Evolutionary conservation across 768 basidiomycete species (phyloP), one percentile per base, ranked within the genome.

Genomic region (Leccinellum rugosiceps): DNA sequence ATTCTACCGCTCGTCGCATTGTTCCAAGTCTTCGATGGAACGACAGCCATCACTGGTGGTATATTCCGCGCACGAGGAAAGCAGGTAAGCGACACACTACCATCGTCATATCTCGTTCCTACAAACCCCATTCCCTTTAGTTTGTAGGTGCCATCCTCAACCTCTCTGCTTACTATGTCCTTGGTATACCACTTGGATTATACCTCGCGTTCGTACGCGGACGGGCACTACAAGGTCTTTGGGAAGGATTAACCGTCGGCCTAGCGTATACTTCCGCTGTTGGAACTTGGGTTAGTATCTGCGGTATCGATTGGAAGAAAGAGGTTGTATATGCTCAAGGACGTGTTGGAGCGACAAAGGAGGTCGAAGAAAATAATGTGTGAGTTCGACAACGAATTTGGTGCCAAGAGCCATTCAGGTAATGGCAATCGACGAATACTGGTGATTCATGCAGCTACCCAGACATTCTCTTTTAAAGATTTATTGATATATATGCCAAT

Each of bases 11-110:
- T 90, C 9, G 84, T 96, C 4, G 84, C 87, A 7, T 75, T 90
- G 25, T 90, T 87, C 77, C 90, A 97, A 71, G 83, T 96, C 4
- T 88, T 94, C 56, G 96, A 99, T 63, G 91, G 87, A 1, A 77
- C 84, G 11, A 69, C 80, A 3, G 85, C 81, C 0, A 82, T 94
- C 5, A 80, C 84, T 0, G 81, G 79, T 7, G 94, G 94, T 3
- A 83, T 97, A 58, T 78, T 98, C 53, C 81, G 96, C 45, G 88
- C 94, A 0, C 76, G 84, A 38, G 94, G 94, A 21, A 90, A 87
- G 71, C 90, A 90, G 73, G 85, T 77, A 52, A 70, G 55, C 19
- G 25, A 6, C 19, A 47, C 6, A 17, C n/a, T n/a, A 46, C 10
- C 9, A n/a, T 47, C 9, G 1, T 41, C 3, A 9, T 13, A 14